A percentile compares a stretch with the other conserved stretches of the same genome.
Evolutionary conservation across 768 basidiomycete genomes (phyloP).

Genomic region (Krasilnikovozyma curviuscula): DNA sequence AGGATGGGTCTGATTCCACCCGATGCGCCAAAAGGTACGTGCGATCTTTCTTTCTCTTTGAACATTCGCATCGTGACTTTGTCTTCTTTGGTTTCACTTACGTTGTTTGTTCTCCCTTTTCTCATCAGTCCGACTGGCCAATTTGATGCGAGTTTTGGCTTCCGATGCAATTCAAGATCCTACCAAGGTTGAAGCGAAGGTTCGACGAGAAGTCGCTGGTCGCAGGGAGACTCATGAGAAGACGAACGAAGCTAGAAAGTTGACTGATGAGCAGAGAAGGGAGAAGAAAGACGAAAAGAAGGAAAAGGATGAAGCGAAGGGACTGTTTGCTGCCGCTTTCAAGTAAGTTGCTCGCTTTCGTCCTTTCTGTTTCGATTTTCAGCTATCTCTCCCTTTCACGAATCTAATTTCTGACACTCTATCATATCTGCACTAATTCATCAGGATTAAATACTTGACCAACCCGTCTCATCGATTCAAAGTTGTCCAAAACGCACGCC

Average conservation of each 20-base stretch:
- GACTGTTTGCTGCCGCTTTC: slow-evolving; percentile 63
- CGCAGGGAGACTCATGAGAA: slow-evolving; percentile 77
- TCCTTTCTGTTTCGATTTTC: neutral
- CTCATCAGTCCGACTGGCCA: slow-evolving; percentile 61
- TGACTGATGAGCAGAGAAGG: slow-evolving; percentile 70
- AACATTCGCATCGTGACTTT: neutral
- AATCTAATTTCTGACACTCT: neutral
- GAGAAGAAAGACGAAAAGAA: slow-evolving; percentile 79
- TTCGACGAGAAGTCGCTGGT: slow-evolving; percentile 78
- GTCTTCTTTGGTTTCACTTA: neutral
- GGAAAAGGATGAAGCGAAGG: slow-evolving; percentile 69
- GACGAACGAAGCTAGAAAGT: slow-evolving; percentile 77
- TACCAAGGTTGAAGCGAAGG: slow-evolving; percentile 87
- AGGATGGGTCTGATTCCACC: slow-evolving; percentile 91
- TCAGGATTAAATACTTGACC: slow-evolving; percentile 64
- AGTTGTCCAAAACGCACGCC: slow-evolving; percentile 88
- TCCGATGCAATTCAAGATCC: slow-evolving; percentile 94
- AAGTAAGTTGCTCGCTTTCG: slow-evolving; percentile 41
- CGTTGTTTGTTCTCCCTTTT: neutral
- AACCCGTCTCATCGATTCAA: slow-evolving; percentile 91
- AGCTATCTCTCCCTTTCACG: neutral
- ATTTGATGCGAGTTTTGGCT: slow-evolving; percentile 93
- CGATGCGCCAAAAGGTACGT: slow-evolving; percentile 75
- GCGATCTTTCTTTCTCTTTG: neutral
- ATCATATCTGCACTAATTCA: neutral